Base-by-base conservation (phyloP, 352 stramenopile genomes). In the Pythium utonaiense region DNA sequence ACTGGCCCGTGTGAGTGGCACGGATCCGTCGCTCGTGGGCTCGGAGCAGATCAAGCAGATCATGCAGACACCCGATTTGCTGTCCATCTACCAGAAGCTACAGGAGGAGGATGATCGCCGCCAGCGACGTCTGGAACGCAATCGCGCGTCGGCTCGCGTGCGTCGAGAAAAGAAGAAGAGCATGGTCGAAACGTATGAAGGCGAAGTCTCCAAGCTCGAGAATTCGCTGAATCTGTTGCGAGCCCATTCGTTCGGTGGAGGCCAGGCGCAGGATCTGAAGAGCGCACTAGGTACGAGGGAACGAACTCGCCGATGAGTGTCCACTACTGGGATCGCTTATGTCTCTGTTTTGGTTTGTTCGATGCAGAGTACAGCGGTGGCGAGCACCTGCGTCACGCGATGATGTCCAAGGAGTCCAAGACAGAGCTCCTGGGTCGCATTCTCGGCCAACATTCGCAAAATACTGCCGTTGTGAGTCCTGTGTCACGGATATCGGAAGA, bases 21-120 rank as follows among this genome's bases (percentile, higher is more conserved):
- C 81, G 28, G 86, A 93, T 19, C 81, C 84, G 52, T 82, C 83
- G 21, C 68, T 83, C 14, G 86, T 95, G 60, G 83, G 81, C 44
- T 83, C 79, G 6, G 84, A 95, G 57, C 77, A 93, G 61, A 93
- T 95, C 63, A 88, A 89, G 53, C 85, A 93, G 69, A 93, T 95
- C 61, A 95, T 95, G 84, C 79, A 81, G 12, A 83, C 73, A 10
- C 81, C 85, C 1, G 84, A 95, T 54, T 58, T 95, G 22, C 60
- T 95, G 30, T 92, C 80, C 21, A 95, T 95, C 28, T 95, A 95
- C 66, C 85, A 95, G 62, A 95, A 92, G 54, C 66, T 95, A 2
- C 86, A 93, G 47, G 84, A 93, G 67, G 86, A 93, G 62, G 86
- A 95, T 53, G 83, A 93, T 38, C 77, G 83, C 19, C 74, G 86